Evolutionary conservation across 73 alveolate species (phyloP).

Genomic region (Tetrahymena malaccensis): DNA sequence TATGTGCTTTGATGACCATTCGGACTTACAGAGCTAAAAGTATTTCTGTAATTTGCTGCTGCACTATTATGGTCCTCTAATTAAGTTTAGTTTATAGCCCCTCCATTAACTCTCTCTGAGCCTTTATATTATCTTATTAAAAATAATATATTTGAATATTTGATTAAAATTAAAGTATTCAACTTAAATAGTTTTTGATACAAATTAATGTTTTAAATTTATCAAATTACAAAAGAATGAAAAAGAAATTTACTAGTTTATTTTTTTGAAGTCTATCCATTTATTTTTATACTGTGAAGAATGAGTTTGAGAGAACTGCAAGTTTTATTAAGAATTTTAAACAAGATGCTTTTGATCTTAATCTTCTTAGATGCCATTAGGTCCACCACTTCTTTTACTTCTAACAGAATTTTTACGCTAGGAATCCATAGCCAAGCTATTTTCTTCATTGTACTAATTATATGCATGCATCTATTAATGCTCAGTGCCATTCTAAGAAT

Average conservation of each 20-base stretch:
- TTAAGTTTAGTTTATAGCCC: background rate
- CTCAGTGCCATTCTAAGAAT: background rate
- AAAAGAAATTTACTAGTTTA: background rate
- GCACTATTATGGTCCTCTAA: background rate
- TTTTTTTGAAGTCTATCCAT: background rate
- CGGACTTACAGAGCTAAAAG: background rate
- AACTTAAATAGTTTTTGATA: background rate
- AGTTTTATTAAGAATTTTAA: background rate
- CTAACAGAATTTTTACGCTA: background rate
- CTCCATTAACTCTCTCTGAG: background rate
- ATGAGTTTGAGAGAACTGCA: background rate
- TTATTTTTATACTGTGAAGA: background rate
- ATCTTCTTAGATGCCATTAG: background rate
- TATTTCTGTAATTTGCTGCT: background rate
- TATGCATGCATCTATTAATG: background rate
- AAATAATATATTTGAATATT: background rate
- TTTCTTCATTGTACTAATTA: background rate
- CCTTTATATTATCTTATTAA: background rate
- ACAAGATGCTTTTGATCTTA: background rate
- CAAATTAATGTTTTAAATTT: too few species aligned
- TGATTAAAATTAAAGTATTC: background rate
- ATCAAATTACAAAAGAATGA: too few species aligned
- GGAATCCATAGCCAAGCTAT: background rate
- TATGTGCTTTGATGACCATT: background rate
- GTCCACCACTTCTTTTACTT: background rate